Evolutionary conservation across 225 moss, liverwort and hornwort species (phyloP).

Genomic region (Ulota crispa): DNA sequence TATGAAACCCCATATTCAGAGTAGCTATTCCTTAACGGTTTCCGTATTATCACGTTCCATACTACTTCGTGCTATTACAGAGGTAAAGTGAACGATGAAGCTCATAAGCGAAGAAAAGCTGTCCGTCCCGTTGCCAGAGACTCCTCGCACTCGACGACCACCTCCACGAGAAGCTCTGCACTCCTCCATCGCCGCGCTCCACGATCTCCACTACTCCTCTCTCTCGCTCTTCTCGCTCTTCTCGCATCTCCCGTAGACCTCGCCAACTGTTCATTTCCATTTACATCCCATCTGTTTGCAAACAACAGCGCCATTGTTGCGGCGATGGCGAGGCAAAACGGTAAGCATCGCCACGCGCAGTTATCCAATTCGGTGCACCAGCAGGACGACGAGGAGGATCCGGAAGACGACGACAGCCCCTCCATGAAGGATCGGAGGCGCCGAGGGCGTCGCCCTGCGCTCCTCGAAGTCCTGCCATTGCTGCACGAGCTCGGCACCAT

Average conservation of each 20-base stretch:
- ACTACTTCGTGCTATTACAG: not conserved
- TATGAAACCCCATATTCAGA: no score
- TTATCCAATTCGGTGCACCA: not conserved
- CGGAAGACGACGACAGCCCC: conserved; percentile 36
- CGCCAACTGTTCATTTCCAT: not conserved
- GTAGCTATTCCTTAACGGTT: not conserved
- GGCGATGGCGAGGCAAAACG: conserved; percentile 36
- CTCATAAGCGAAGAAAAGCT: not conserved
- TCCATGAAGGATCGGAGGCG: conserved; percentile 35
- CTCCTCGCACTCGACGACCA: not conserved
- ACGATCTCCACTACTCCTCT: not conserved
- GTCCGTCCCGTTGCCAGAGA: not conserved
- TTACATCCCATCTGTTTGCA: not conserved
- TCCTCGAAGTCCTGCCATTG: conserved; percentile 31
- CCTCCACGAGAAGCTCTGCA: not conserved
- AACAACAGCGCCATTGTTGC: not conserved
- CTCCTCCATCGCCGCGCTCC: not conserved
- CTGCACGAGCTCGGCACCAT: conserved; percentile 28
- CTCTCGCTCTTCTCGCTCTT: no score
- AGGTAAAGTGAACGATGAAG: not conserved
- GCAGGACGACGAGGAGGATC: conserved; percentile 32
- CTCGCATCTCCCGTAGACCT: not conserved
- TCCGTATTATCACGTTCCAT: not conserved
- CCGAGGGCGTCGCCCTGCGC: conserved; percentile 15
- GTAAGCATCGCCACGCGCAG: conserved; percentile 42